Evolutionary conservation across 345 rosid genomes (phyloP).

Genomic region (Lumnitzera littorea): DNA sequence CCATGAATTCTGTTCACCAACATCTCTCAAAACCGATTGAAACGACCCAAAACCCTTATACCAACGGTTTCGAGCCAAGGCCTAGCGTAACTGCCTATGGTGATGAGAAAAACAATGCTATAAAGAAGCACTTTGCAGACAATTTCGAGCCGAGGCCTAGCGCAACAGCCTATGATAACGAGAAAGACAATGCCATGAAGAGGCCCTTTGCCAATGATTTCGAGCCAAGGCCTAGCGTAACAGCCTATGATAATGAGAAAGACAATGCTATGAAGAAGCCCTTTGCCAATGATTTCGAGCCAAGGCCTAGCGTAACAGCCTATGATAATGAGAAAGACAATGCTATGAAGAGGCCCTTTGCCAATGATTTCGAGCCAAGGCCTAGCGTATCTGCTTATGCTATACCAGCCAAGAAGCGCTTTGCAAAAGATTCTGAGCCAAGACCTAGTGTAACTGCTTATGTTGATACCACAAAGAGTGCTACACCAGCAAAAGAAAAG

Average conservation of each 20-base stretch:
- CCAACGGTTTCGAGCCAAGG: slow-evolving; percentile 4
- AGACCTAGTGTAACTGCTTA: too few species aligned
- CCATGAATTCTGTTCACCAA: too few species aligned
- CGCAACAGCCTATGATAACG: neutral
- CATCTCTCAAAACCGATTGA: neutral
- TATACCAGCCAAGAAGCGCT: neutral
- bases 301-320: too few species aligned
- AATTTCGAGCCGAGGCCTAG: neutral
- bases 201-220: neutral
- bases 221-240: neutral
- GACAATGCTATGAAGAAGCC: neutral
- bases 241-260: neutral
- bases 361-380: neutral
- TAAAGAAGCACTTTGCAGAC: too few species aligned
- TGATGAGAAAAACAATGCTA: neutral
- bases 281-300: neutral
- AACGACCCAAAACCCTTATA: neutral
- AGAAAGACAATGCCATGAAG: neutral
- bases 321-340: too few species aligned
- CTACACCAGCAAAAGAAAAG: neutral
- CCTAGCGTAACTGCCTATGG: neutral
- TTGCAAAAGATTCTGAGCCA: neutral
- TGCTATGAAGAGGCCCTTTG: neutral
- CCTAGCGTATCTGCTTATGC: too few species aligned
- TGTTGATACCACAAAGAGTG: too few species aligned